Percentiles rank a stretch among this genome's conserved stretches.
phyloP scores from a whole-genome alignment of 192 early-diverging fungal species.

The Paraglomus occultum region DNA sequence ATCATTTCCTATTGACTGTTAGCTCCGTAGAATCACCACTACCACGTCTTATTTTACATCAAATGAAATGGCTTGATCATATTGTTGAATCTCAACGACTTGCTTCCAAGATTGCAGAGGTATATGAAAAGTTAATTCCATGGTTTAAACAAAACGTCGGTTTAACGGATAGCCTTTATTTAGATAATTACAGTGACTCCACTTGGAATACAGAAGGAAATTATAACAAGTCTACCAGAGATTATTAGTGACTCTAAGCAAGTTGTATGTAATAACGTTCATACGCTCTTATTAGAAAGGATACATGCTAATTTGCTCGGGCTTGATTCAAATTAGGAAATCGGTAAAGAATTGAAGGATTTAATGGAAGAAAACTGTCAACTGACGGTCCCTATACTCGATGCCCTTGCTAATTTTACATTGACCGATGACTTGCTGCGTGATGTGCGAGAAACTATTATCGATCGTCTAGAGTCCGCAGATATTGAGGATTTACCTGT shows the following conservation, averaged over 20 bases:
- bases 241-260: slow-evolving; percentile 73
- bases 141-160: neutral
- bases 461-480: slow-evolving; percentile 61
- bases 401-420: slow-evolving; percentile 68
- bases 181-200: slow-evolving; percentile 62
- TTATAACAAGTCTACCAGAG: slow-evolving; percentile 71
- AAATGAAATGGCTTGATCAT: slow-evolving; percentile 75
- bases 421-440: slow-evolving; percentile 46
- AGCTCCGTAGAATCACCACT: slow-evolving; percentile 49
- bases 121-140: slow-evolving; percentile 4
- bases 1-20: neutral
- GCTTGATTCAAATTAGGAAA: slow-evolving; percentile 31
- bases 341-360: slow-evolving; percentile 57
- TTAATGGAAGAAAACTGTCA: slow-evolving; percentile 57
- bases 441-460: slow-evolving; percentile 55
- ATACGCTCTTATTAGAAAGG: neutral
- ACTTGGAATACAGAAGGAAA: slow-evolving; percentile 66
- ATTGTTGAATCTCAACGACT: slow-evolving; percentile 59
- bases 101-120: slow-evolving; percentile 65
- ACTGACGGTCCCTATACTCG: slow-evolving; percentile 66
- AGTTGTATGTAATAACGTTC: slow-evolving; percentile 33
- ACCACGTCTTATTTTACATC: slow-evolving; percentile 64
- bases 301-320: neutral
- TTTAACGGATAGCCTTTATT: neutral
- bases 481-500: slow-evolving; percentile 70